Base-by-base conservation (phyloP, 768 basidiomycete genomes). In the Tulasnella sp. region DNA sequence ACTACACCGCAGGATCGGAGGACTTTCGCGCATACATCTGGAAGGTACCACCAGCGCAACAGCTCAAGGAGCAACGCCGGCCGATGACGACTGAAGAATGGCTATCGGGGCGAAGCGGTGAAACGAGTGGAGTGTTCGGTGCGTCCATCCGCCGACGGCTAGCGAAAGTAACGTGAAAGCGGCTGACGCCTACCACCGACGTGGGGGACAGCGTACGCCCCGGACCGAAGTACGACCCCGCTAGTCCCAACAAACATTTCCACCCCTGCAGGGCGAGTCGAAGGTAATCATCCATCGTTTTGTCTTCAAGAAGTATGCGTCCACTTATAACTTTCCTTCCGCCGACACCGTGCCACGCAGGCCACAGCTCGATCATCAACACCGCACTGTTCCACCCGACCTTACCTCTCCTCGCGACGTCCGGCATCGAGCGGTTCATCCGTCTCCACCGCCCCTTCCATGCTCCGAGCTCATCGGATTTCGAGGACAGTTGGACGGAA, bases 371-470 rank as follows among this genome's bases (percentile, higher is more conserved):
- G 14, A 73, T 80, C 20, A 46, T 80, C 34, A 80, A 73, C 72
- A 75, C 24, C 4, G 14, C n/a, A 22, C 18, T 80, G 18, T 73
- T 80, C 41, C 79, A 75, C 74, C 72, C 72, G 16, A 34, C 74
- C 24, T 69, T 80, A 20, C 72, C 79, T 3, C 28, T 80, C 37
- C 69, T 80, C 8, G 72, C 79, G 2, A 80, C 79, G 16, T 42
- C 42, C 0, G 79, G 79, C 18, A 75, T 80, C 28, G 79, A 80
- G 37, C 48, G 69, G 1, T 73, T 73, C 72, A 75, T 80, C 22
- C 44, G 72, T 34, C 72, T 80, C 16, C 79, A 80, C 48, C 69
- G 79, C 2, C 79, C 79, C 28, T 80, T 80, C n/a, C 34, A 40
- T 11, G 42, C 79, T 42, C 34, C 79, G 1, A 74, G 31, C 22